A percentile compares a stretch with the other conserved stretches of the same genome.
Evolutionary conservation across 805 yeast genomes (phyloP).

Genomic region (Sporopachydermia lactativora): DNA sequence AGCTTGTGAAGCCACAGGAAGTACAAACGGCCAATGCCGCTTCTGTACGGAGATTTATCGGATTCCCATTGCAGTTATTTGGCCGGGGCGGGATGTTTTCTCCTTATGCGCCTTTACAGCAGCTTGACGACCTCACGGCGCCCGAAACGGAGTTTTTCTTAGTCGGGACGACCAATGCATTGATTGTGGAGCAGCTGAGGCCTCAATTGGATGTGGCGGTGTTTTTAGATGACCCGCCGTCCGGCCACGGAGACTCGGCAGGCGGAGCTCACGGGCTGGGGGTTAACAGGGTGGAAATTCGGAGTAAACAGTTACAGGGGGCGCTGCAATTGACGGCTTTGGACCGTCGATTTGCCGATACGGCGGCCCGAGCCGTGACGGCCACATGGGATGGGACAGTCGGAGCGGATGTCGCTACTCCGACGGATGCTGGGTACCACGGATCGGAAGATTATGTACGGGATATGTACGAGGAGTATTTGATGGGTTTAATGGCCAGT

Average conservation of each 20-base stretch:
- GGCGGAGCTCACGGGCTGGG: slow-evolving; percentile 8
- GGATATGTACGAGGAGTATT: slow-evolving; percentile 79
- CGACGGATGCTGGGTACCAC: slow-evolving; percentile 32
- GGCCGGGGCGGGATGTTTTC: slow-evolving; percentile 79
- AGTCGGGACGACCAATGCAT: slow-evolving; percentile 80
- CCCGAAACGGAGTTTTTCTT: slow-evolving; percentile 47
- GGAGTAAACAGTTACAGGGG: slow-evolving; percentile 27
- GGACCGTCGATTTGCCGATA: slow-evolving; percentile 68
- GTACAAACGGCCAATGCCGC: slow-evolving; percentile 65
- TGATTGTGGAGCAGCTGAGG: slow-evolving; percentile 51
- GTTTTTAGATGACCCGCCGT: slow-evolving; percentile 36
- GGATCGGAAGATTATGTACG: slow-evolving; percentile 86
- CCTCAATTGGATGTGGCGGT: slow-evolving; percentile 58
- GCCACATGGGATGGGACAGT: slow-evolving; percentile 27
- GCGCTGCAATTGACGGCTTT: slow-evolving; percentile 33
- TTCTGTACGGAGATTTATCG: slow-evolving; percentile 67
- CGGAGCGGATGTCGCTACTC: slow-evolving; percentile 25
- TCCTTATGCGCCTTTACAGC: slow-evolving; percentile 92
- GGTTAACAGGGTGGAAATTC: slow-evolving; percentile 28
- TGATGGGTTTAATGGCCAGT: slow-evolving; percentile 59
- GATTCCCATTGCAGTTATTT: slow-evolving; percentile 78
- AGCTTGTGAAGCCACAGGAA: slow-evolving; percentile 44
- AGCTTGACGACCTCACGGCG: slow-evolving; percentile 55
- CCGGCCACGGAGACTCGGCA: slow-evolving; percentile 4
- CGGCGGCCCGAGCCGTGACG: slow-evolving; percentile 35